A percentile compares a stretch with the other conserved stretches of the same genome.
These are phyloP conservation scores for Aspergillus nanangensis DNA, from an alignment of 495 filamentous ascomycete genomes.

Conservation along the genomic window DNA sequence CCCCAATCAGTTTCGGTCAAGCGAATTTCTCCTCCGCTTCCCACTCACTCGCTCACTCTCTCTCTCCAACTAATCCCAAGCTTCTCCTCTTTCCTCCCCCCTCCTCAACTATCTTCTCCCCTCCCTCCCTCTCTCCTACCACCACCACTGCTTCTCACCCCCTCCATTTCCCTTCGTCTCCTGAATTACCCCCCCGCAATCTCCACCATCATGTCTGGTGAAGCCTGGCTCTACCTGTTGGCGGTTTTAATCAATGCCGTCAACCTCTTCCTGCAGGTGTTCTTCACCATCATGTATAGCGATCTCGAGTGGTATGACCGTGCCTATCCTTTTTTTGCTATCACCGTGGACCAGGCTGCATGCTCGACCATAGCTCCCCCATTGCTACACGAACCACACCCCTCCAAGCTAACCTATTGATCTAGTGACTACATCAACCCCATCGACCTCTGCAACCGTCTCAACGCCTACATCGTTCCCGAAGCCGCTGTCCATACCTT, in stretches of 20 bases:
- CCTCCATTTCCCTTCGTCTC: neutral
- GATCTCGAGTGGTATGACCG: conserved; percentile 86
- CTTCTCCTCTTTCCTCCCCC: conserved; percentile 9
- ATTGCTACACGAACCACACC: conserved; percentile 1
- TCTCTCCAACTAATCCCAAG: too few relatives aligned
- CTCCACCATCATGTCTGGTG: conserved; percentile 81
- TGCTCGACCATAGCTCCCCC: neutral
- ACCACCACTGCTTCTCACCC: conserved; percentile 7
- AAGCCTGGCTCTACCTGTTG: conserved; percentile 98
- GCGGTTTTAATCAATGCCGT: conserved; percentile 99
- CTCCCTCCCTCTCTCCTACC: conserved; percentile 3
- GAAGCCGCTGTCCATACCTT: conserved; percentile 97
- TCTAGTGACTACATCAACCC: conserved; percentile 98
- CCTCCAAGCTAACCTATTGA: conserved; percentile 16
- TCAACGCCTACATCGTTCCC: conserved; percentile 99
- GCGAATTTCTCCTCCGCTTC: neutral
- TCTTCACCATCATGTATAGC: conserved; percentile 99
- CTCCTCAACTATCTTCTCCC: conserved; percentile 3
- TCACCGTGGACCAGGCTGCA: neutral
- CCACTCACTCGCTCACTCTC: conserved; percentile 6
- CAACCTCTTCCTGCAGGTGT: conserved; percentile 99
- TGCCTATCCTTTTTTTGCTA: neutral
- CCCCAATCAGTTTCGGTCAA: too few relatives aligned
- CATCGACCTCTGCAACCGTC: conserved; percentile 99
- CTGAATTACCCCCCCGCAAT: conserved; percentile 3